Percentiles rank a stretch among this genome's conserved stretches.
phyloP scores from a whole-genome alignment of 768 basidiomycete genomes.

The Trametes cubensis region DNA sequence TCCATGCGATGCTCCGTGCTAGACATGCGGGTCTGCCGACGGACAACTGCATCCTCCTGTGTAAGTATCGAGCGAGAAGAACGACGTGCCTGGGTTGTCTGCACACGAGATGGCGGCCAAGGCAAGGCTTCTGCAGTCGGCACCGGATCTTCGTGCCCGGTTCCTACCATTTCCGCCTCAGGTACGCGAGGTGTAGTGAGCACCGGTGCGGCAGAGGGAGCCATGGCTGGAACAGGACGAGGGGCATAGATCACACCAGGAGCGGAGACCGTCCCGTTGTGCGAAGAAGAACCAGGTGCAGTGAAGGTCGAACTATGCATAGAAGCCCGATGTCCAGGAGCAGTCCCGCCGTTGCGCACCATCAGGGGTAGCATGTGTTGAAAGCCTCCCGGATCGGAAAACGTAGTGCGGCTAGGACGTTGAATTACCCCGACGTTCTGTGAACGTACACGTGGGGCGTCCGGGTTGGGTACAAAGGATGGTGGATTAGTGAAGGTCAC shows the following conservation, averaged over 20 bases:
- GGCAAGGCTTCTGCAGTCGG: slow-evolving; percentile 42
- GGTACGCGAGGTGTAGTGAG: slow-evolving; percentile 46
- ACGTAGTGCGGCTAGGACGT: background rate
- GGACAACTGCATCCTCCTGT: background rate
- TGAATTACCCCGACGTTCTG: slow-evolving; percentile 7
- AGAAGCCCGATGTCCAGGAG: slow-evolving; percentile 20
- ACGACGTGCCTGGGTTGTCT: background rate
- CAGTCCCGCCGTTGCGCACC: slow-evolving; percentile 6
- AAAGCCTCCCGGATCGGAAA: background rate
- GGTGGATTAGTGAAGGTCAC: background rate
- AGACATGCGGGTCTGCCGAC: slow-evolving; percentile 9
- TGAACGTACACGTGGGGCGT: slow-evolving; percentile 11
- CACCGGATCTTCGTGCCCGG: slow-evolving; percentile 49
- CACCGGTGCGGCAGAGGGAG: slow-evolving; percentile 36
- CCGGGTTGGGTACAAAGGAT: slow-evolving; percentile 15
- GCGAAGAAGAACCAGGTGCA: slow-evolving; percentile 13
- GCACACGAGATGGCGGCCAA: slow-evolving; percentile 25
- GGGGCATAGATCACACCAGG: slow-evolving; percentile 29
- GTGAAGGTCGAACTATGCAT: background rate
- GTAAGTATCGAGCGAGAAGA: background rate
- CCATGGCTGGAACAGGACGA: slow-evolving; percentile 24
- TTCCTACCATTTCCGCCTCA: slow-evolving; percentile 44
- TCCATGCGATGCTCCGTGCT: slow-evolving; percentile 17
- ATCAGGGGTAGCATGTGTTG: slow-evolving; percentile 3
- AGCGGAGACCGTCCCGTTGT: slow-evolving; percentile 12